Conservation (phyloP, 148 eudicot species). For the Amaranthus hypochondriacus region DNA sequence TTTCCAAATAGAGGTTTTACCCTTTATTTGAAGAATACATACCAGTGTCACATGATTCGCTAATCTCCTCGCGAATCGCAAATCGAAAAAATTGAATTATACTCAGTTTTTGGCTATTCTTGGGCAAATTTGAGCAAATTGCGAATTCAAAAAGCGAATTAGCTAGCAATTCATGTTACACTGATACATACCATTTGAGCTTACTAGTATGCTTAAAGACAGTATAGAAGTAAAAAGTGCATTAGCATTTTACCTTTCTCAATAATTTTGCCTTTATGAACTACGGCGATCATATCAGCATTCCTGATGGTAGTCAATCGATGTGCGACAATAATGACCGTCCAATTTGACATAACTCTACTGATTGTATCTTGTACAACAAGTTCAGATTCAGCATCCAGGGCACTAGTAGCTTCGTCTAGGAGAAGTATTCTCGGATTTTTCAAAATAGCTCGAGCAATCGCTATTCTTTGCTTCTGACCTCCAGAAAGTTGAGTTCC, state of each 20-base stretch:
- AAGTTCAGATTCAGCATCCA: slow-evolving; percentile 85
- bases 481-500: slow-evolving; percentile 91
- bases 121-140: no score
- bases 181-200: no score
- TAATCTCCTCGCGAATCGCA: no score
- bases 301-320: slow-evolving; percentile 77
- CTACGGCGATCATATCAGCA: slow-evolving; percentile 73
- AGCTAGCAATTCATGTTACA: no score
- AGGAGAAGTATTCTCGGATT: slow-evolving; percentile 75
- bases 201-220: not conserved
- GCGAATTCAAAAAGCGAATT: no score
- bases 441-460: slow-evolving; percentile 78
- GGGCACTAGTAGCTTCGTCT: slow-evolving; percentile 92
- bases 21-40: no score
- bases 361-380: slow-evolving; percentile 80
- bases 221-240: not conserved
- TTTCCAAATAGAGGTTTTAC: no score
- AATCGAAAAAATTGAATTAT: no score
- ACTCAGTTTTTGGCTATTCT: no score
- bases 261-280: slow-evolving; percentile 65
- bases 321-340: slow-evolving; percentile 84
- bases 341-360: slow-evolving; percentile 59
- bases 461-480: slow-evolving; percentile 89
- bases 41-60: no score
- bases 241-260: slow-evolving; percentile 50